Evolutionary conservation across 2,329 filamentous ascomycete species (phyloP).

Genomic region (Sporothrix dimorphospora): DNA sequence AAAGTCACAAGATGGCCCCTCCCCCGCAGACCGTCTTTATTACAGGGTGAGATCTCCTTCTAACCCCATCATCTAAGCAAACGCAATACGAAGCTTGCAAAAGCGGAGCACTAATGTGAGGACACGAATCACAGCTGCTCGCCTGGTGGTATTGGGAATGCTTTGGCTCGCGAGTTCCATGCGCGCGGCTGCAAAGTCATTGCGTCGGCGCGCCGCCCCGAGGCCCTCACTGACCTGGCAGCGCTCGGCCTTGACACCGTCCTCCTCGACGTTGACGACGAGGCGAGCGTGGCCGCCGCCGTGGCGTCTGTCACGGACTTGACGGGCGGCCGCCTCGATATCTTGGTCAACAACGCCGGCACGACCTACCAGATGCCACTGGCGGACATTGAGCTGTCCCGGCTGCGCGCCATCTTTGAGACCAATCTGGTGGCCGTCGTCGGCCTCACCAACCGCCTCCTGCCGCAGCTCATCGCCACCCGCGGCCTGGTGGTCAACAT

Average conservation of each 20-base stretch:
- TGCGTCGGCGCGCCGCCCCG: constrained; percentile 44
- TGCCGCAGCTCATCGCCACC: constrained; percentile 52
- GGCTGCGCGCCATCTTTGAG: constrained; percentile 57
- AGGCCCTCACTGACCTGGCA: constrained; percentile 39
- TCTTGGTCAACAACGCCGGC: constrained; percentile 61
- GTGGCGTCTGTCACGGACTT: constrained; percentile 40
- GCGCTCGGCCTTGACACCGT: constrained; percentile 37
- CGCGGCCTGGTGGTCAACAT: constrained; percentile 59
- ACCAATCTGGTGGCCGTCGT: constrained; percentile 62
- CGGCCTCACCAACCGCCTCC: constrained; percentile 55
- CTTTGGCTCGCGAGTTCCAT: constrained; percentile 40
- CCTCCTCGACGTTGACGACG: constrained; percentile 39
- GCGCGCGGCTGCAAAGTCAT: constrained; percentile 44
- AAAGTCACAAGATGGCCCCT: not conserved
- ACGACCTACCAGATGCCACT: constrained; percentile 52
- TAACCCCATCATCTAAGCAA: not conserved
- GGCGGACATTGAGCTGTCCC: constrained; percentile 54
- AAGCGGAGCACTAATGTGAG: not conserved
- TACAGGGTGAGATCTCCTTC: not conserved
- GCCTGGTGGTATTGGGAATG: constrained; percentile 41
- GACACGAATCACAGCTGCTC: constrained; percentile 34
- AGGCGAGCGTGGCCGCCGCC: constrained; percentile 39
- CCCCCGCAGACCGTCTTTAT: not conserved
- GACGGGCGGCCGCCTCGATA: constrained; percentile 54
- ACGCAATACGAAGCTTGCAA: too few species aligned